phyloP scores from a whole-genome alignment of 2,329 filamentous ascomycete genomes.

The Ascochyta koolunga region DNA sequence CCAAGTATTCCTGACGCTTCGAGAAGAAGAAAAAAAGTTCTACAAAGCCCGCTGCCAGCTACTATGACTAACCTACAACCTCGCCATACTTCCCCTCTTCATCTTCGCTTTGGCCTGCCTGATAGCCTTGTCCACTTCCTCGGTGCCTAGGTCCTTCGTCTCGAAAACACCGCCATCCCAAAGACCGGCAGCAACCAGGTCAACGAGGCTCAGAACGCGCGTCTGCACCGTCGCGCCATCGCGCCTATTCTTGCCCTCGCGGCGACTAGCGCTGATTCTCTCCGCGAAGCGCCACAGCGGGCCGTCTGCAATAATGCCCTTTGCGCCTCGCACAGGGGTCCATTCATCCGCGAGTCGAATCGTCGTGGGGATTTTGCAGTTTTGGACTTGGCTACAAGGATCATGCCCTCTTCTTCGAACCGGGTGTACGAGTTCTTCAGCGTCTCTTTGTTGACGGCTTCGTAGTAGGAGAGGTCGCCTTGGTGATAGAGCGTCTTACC shows the following conservation, averaged over 20 bases:
- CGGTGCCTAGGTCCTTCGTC: conserved; percentile 12
- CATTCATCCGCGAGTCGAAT: conserved; percentile 76
- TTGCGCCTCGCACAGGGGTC: conserved; percentile 65
- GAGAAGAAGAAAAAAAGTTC: no score
- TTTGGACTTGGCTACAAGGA: conserved; percentile 71
- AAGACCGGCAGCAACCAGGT: conserved; percentile 71
- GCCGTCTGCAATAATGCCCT: conserved; percentile 70
- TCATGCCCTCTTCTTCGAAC: conserved; percentile 89
- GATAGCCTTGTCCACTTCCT: conserved; percentile 18
- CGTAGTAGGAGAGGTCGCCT: conserved; percentile 95
- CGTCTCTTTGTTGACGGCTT: conserved; percentile 97
- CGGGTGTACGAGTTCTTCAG: conserved; percentile 90
- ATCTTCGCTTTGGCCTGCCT: conserved; percentile 37
- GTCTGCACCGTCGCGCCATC: conserved; percentile 88
- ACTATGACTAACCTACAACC: conserved; percentile 13
- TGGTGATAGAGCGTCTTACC: conserved; percentile 98
- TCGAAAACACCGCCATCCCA: conserved; percentile 58
- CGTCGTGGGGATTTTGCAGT: conserved; percentile 66
- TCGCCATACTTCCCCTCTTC: conserved; percentile 43
- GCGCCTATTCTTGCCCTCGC: conserved; percentile 95
- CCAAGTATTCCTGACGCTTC: no score
- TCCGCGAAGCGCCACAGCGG: conserved; percentile 92
- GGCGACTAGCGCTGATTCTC: conserved; percentile 77
- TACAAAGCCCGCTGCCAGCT: no score
- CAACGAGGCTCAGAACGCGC: conserved; percentile 78